Evolutionary conservation across 768 basidiomycete species (phyloP).

Genomic region (Calocybe cyanea): DNA sequence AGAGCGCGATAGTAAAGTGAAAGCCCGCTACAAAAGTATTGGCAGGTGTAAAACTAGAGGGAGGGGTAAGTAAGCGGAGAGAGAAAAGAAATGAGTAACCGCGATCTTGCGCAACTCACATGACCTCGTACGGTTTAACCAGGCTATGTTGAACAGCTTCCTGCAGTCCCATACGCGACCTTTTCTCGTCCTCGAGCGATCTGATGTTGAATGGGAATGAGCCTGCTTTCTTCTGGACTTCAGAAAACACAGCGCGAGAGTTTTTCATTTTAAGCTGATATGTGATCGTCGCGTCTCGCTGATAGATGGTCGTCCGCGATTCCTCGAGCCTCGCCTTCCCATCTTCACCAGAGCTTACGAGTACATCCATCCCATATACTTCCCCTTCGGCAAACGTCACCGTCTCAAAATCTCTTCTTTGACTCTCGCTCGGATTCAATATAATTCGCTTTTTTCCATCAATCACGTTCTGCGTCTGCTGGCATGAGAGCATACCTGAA

Average conservation of each 20-base stretch:
- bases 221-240: slow-evolving; percentile 97
- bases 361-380: slow-evolving; percentile 92
- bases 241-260: slow-evolving; percentile 92
- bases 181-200: slow-evolving; percentile 91
- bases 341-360: slow-evolving; percentile 83
- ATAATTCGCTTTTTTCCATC: slow-evolving; percentile 97
- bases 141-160: slow-evolving; percentile 95
- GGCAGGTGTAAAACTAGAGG: slow-evolving; percentile 66
- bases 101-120: slow-evolving; percentile 47
- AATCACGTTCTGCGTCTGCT: slow-evolving; percentile 90
- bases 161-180: slow-evolving; percentile 89
- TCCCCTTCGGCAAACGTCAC: slow-evolving; percentile 89
- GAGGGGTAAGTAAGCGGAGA: slow-evolving; percentile 3
- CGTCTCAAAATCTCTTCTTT: slow-evolving; percentile 83
- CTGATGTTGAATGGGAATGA: slow-evolving; percentile 98
- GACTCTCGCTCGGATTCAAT: slow-evolving; percentile 79
- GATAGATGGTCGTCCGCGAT: slow-evolving; percentile 89
- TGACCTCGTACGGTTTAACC: slow-evolving; percentile 92
- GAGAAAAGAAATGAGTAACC: background rate
- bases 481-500: slow-evolving; percentile 90
- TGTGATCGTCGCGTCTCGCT: slow-evolving; percentile 78
- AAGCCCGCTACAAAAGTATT: slow-evolving; percentile 90
- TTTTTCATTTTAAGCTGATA: slow-evolving; percentile 99
- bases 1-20: slow-evolving; percentile 95
- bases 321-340: slow-evolving; percentile 92